Base-by-base conservation (phyloP, 2,329 filamentous ascomycete species). In the Zasmidium angulare region DNA sequence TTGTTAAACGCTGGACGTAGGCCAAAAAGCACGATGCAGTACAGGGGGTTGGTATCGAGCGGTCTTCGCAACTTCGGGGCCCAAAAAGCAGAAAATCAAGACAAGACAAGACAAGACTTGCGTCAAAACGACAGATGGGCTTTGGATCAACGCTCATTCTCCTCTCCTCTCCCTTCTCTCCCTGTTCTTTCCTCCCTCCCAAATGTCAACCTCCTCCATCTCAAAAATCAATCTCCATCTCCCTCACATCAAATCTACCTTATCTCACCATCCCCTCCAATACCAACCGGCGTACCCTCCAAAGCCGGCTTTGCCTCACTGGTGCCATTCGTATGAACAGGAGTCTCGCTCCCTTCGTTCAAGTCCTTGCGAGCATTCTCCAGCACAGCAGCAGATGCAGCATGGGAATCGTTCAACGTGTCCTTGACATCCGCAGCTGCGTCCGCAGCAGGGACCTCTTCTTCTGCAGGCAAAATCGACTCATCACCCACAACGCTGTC, bases 321-420 rank as follows among this genome's bases (percentile, higher is more conserved):
- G 14, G 19, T 11, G 3, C 57, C 57, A 36, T 59, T 59, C 22
- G 53, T 52, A 6, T 59, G 46, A 19, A 53, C 46, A 2, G 57
- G 31, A 2, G 57, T 55, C 51, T 50, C 56, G 46, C 46, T 59
- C 31, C 56, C 56, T 29, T 22, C 40, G 53, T n/a, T 24, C 3
- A 23, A 21, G n/a, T 43, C n/a, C 21, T 46, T 24, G 21, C 12
- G 10, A 7, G 31, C 36, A 17, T 3, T 46, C 46, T 24, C 50
- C 19, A 21, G 31, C 11, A 43, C 51, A 12, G 20, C 51, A 12
- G 36, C n/a, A 4, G 29, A 36, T n/a, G 23, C 31, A 24, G 36
- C 31, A 12, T n/a, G 49, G 36, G 36, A 14, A 4, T 43, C 36
- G 36, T 43, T 43, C n/a, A 19, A 17, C 4, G 36, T 43, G 14